Evolutionary conservation across 2,329 filamentous ascomycete species (phyloP), one percentile per base, ranked within the genome.

Genomic region (Aureobasidium namibiae): DNA sequence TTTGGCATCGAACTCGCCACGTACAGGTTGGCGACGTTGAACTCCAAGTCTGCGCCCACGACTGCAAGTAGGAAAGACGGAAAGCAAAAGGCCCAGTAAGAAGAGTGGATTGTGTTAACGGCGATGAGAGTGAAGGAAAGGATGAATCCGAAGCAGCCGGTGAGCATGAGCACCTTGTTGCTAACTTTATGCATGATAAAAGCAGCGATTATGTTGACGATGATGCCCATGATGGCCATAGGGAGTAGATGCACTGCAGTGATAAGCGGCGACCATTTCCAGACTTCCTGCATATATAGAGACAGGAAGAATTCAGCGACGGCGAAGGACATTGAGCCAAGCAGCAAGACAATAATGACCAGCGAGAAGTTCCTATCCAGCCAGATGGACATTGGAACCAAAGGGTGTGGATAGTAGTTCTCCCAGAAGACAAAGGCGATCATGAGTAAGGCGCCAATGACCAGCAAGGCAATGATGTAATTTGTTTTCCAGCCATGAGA

Each of bases 11-110:
- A 82, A 4, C 82, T 84, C 76, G 87, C 82, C 57, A 88, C 84
- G 63, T 88, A 88, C 80, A 88, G 85, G 78, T 89, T 88, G 3
- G 82, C 80, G 23, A 88, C 85, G 61, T 87, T 87, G 69, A 88
- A 88, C 60, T 88, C 81, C 34, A 89, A 80, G 66, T 88, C 86
- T 0, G 84, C 84, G 1, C 86, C 86, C 4, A 86, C 73, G 1
- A 88, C 85, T 23, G 80, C 79, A 26, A 88, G 69, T 16, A 84
- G 70, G 39, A 87, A 70, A 0, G 79, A 78, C 0, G 85, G 83
- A 67, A 88, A 88, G 6, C 81, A 77, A 61, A 86, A 83, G 0
- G 79, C 79, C 85, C 85, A 89, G 68, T 88, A 88, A 18, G 74
- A 78, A 59, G 78, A 78, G 10, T 80, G 75, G 1, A 77, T 67